Base-by-base conservation (phyloP, 164 flowering plant genomes). In the Taxillus chinensis region DNA sequence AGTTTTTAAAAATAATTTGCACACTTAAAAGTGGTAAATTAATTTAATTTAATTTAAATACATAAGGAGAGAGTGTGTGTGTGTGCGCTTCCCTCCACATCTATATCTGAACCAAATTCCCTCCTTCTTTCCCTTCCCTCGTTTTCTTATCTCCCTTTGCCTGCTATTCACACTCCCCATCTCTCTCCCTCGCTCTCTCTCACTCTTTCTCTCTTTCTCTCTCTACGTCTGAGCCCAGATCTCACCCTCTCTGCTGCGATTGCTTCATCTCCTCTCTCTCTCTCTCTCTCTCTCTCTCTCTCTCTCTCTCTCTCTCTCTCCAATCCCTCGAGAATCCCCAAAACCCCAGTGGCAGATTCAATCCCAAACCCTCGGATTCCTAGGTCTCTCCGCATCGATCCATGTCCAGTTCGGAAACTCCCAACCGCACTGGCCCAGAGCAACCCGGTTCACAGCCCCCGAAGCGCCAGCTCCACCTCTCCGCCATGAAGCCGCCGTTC, bases 41-140 rank as follows among this genome's bases (percentile, higher is more conserved):
- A 27, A 27, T 27, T 27, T 27, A 27, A 27, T 27, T 27, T 27
- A 27, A 27, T 27, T 27, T 27, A 27, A 27, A 27, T 27, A 27
- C 2, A 27, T 27, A 27, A n/a, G n/a, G 27, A 27, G 27, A 27
- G 27, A 27, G 27, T 0, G 27, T 0, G 27, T 0, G 27, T 27
- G 27, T 27, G 27, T 2, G 68, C 27, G 27, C 77, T 83, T 83
- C 87, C 85, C 87, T 83, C 87, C 87, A 83, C 75, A 80, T 75
- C 78, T 60, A 69, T 71, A 82, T 80, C 82, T 76, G 83, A 80
- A 82, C 81, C 79, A 77, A 76, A 78, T 77, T 80, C 81, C 88
- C 83, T 77, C 81, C 74, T 41, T 62, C 64, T n/a, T 45, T 42
- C 41, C 67, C 41, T 69, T 69, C 73, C 75, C 73, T 73, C 79